These are phyloP conservation scores for Kodamaea neixiangensis DNA, from an alignment of 805 yeast species.

Conservation along the genomic window DNA sequence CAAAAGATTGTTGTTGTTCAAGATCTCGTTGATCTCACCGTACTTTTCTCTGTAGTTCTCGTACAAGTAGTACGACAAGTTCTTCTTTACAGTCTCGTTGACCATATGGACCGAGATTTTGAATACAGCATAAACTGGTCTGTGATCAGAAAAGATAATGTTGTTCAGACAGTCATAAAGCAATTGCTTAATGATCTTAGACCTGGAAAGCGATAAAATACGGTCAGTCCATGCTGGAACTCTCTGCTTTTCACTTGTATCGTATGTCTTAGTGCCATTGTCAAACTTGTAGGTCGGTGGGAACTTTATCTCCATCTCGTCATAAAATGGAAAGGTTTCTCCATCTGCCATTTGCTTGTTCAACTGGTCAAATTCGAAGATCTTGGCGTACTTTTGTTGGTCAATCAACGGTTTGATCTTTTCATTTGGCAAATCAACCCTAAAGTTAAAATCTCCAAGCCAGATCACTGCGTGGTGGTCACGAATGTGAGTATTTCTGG, in stretches of 20 bases:
- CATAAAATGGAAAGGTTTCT: slow-evolving; percentile 76
- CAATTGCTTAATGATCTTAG: slow-evolving; percentile 57
- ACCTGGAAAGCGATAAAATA: slow-evolving; percentile 60
- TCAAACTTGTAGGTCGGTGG: slow-evolving; percentile 93
- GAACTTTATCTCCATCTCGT: slow-evolving; percentile 75
- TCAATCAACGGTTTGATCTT: slow-evolving; percentile 62
- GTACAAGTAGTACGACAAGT: slow-evolving; percentile 59
- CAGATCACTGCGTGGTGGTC: slow-evolving; percentile 89
- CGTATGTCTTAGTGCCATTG: slow-evolving; percentile 77
- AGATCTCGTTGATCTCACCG: slow-evolving; percentile 37
- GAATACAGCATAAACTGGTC: slow-evolving; percentile 83
- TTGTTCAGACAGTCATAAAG: slow-evolving; percentile 60
- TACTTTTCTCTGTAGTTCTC: slow-evolving; percentile 52
- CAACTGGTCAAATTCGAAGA: slow-evolving; percentile 78
- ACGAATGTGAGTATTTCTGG: slow-evolving; percentile 55
- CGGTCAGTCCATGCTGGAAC: slow-evolving; percentile 98
- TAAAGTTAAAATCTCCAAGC: slow-evolving; percentile 93
- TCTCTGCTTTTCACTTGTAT: slow-evolving; percentile 87
- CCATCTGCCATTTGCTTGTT: slow-evolving; percentile 69
- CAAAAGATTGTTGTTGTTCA: slow-evolving; percentile 27
- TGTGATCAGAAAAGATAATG: slow-evolving; percentile 78
- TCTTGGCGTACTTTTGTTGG: slow-evolving; percentile 43
- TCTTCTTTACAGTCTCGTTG: slow-evolving; percentile 59
- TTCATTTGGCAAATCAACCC: slow-evolving; percentile 73
- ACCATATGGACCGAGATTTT: slow-evolving; percentile 62